phyloP scores from a whole-genome alignment of 352 stramenopile genomes.

The Globisporangium echinulatum region DNA sequence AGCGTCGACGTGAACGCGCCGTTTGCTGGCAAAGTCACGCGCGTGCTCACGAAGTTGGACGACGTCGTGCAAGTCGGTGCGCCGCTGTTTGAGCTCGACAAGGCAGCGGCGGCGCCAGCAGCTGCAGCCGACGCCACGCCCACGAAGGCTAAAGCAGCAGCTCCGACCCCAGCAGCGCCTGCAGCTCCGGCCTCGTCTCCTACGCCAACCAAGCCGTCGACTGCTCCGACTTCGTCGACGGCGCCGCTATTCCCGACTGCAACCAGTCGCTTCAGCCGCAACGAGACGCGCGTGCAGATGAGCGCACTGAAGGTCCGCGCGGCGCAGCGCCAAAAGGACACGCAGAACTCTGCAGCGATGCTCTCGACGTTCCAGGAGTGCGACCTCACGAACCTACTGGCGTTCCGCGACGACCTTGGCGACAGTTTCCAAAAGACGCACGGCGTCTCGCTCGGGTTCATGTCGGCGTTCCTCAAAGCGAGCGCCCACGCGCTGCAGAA shows the following conservation, averaged over 20 bases:
- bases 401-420: slow-evolving; percentile 87
- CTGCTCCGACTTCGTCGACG: slow-evolving; percentile 17
- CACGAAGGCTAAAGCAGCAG: slow-evolving; percentile 13
- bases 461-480: slow-evolving; percentile 98
- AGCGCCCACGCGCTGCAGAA: slow-evolving; percentile 88
- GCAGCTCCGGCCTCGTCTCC: slow-evolving; percentile 13
- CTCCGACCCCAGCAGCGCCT: slow-evolving; percentile 17
- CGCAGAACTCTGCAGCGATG: slow-evolving; percentile 97
- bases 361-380: slow-evolving; percentile 99
- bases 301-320: slow-evolving; percentile 94
- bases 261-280: slow-evolving; percentile 42
- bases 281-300: slow-evolving; percentile 90
- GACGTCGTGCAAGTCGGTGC: slow-evolving; percentile 95
- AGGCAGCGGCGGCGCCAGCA: slow-evolving; percentile 31
- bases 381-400: slow-evolving; percentile 96
- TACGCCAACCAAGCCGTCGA: neutral
- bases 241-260: slow-evolving; percentile 5
- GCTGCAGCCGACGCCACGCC: slow-evolving; percentile 15
- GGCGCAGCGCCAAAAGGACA: slow-evolving; percentile 95
- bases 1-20: slow-evolving; percentile 91
- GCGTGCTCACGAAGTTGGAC: slow-evolving; percentile 91
- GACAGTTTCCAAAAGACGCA: slow-evolving; percentile 95
- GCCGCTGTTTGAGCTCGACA: slow-evolving; percentile 89
- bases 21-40: slow-evolving; percentile 89
- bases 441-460: slow-evolving; percentile 98